Percentiles rank a stretch among this genome's conserved stretches.
These are phyloP conservation scores for Saccharomycopsis fermentans DNA, from an alignment of 805 yeast species.

Conservation along the genomic window DNA sequence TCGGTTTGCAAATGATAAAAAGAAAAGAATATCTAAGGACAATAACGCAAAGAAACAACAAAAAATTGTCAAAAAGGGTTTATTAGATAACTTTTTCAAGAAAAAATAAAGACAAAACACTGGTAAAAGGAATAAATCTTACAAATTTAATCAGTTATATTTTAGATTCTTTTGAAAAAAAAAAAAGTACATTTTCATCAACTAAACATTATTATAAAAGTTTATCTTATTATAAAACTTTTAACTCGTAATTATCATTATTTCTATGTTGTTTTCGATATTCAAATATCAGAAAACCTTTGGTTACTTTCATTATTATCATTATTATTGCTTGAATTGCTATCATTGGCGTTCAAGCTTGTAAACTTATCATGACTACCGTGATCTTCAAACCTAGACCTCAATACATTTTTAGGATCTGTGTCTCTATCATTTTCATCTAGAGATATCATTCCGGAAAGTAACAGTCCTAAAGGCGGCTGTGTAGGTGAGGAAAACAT, in stretches of 20 bases:
- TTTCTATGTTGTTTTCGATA: too few species aligned
- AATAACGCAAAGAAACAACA: neutral
- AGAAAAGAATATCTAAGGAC: neutral
- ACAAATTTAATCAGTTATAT: too few species aligned
- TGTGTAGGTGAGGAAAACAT: neutral
- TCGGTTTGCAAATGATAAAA: neutral
- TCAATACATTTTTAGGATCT: neutral
- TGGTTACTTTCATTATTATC: neutral
- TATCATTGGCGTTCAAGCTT: neutral
- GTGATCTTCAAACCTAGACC: neutral
- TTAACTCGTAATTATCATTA: too few species aligned
- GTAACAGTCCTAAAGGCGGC: neutral
- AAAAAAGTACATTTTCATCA: too few species aligned
- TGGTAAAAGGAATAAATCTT: neutral
- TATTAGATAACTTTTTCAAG: neutral
- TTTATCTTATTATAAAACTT: too few species aligned
- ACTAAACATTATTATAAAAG: too few species aligned
- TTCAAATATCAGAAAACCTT: too few species aligned
- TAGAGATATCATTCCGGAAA: neutral
- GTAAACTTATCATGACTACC: neutral
- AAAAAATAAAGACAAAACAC: neutral
- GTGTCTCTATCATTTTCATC: neutral
- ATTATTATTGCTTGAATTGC: neutral
- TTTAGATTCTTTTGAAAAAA: too few species aligned
- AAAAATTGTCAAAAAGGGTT: neutral